These are phyloP conservation scores for Podila epigama DNA, from an alignment of 192 early-diverging fungal genomes.

Conservation along the genomic window DNA sequence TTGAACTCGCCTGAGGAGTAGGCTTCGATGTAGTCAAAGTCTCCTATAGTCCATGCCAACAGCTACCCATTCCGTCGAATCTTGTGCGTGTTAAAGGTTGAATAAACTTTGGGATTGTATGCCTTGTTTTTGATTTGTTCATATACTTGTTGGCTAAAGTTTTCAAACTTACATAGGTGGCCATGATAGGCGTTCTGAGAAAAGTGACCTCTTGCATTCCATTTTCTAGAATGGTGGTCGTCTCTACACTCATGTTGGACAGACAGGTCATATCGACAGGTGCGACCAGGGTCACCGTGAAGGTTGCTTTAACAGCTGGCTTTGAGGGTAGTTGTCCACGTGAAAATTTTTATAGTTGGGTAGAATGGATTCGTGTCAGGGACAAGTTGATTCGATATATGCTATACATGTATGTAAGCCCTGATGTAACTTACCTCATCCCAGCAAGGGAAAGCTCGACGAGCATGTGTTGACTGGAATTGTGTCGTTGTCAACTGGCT, in stretches of 20 bases:
- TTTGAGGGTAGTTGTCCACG: constrained; percentile 3
- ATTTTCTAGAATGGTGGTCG: constrained; percentile 27
- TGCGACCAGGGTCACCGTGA: constrained; percentile 56
- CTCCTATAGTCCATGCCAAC: constrained; percentile 61
- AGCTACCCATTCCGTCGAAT: constrained; percentile 48
- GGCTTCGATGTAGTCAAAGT: constrained; percentile 54
- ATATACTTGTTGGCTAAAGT: background rate
- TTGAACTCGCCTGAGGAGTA: constrained; percentile 38
- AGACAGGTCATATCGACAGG: constrained; percentile 51
- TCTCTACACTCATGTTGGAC: constrained; percentile 59
- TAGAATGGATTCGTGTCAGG: background rate
- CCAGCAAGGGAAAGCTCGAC: constrained; percentile 93
- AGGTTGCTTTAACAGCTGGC: constrained; percentile 65
- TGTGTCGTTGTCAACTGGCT: constrained; percentile 92
- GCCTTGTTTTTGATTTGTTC: background rate
- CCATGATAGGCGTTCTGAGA: constrained; percentile 47
- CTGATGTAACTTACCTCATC: constrained; percentile 69
- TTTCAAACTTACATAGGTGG: constrained; percentile 33
- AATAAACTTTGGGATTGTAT: background rate
- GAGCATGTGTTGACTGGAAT: constrained; percentile 92
- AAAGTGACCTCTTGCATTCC: constrained; percentile 47
- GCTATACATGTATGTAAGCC: too few relatives aligned
- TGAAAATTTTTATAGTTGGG: background rate
- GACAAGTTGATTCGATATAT: background rate
- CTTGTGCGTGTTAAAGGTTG: background rate